Conservation (phyloP, 2,329 filamentous ascomycete species). For the Scytalidium lignicola region DNA sequence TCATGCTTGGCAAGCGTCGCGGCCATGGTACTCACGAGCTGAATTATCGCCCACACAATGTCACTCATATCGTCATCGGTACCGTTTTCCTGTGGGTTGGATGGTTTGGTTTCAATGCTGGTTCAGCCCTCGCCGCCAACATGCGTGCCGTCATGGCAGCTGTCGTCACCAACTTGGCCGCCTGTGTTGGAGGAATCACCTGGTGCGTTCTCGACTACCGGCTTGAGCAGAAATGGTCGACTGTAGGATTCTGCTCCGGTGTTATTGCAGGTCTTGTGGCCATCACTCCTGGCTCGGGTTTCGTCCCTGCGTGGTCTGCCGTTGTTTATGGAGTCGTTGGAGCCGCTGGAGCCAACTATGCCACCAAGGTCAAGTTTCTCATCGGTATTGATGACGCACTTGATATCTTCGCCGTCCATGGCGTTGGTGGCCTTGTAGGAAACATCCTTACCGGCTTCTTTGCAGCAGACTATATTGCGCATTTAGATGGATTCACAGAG, state of each 20-base stretch:
- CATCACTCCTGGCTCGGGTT: slow-evolving; percentile 83
- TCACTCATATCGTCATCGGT: slow-evolving; percentile 86
- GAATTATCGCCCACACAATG: slow-evolving; percentile 89
- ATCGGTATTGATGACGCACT: slow-evolving; percentile 77
- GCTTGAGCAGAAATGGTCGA: slow-evolving; percentile 86
- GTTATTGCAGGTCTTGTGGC: slow-evolving; percentile 82
- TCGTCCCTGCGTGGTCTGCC: slow-evolving; percentile 78
- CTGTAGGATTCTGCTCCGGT: slow-evolving; percentile 88
- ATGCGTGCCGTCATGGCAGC: slow-evolving; percentile 82
- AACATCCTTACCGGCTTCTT: slow-evolving; percentile 79
- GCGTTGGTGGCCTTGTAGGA: slow-evolving; percentile 70
- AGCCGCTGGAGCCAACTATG: slow-evolving; percentile 78
- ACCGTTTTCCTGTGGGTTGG: slow-evolving; percentile 94
- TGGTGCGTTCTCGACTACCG: slow-evolving; percentile 89
- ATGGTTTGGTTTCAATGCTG: slow-evolving; percentile 94
- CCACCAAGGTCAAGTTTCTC: slow-evolving; percentile 84
- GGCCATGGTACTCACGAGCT: slow-evolving; percentile 83
- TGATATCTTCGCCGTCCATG: slow-evolving; percentile 84
- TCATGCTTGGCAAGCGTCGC: slow-evolving; percentile 69
- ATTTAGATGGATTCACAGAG: slow-evolving; percentile 63
- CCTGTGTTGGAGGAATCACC: slow-evolving; percentile 77
- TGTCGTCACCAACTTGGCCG: slow-evolving; percentile 79
- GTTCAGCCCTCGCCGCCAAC: slow-evolving; percentile 75
- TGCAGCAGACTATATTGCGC: slow-evolving; percentile 77
- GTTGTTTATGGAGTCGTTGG: slow-evolving; percentile 74